phyloP scores from a whole-genome alignment of 306 rosid genomes.

The Hippophae tibetana region DNA sequence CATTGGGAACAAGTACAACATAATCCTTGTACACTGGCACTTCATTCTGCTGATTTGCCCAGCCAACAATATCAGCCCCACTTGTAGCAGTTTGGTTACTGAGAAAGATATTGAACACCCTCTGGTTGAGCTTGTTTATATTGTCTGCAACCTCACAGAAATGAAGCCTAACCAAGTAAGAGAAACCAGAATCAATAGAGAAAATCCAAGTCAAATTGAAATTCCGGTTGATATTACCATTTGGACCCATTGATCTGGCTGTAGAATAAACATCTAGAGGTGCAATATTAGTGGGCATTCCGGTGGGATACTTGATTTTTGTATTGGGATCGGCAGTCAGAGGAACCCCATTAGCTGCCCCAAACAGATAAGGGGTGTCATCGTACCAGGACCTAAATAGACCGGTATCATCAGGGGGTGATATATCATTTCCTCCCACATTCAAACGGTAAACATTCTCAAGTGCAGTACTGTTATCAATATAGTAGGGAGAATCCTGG shows the following conservation, averaged over 20 bases:
- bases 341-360: slow-evolving; percentile 59
- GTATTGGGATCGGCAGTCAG: slow-evolving; percentile 37
- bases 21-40: slow-evolving; percentile 47
- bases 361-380: slow-evolving; percentile 45
- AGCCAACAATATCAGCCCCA: slow-evolving; percentile 43
- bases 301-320: slow-evolving; percentile 32
- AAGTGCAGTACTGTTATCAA: slow-evolving; percentile 57
- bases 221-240: slow-evolving; percentile 30
- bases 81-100: slow-evolving; percentile 51
- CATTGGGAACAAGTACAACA: slow-evolving; percentile 47
- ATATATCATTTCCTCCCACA: slow-evolving; percentile 81
- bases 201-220: slow-evolving; percentile 85
- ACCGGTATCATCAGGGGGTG: slow-evolving; percentile 70
- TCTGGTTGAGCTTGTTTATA: slow-evolving; percentile 36
- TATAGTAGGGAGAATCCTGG: slow-evolving; percentile 5
- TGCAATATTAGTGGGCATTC: slow-evolving; percentile 49
- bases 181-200: slow-evolving; percentile 61
- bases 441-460: slow-evolving; percentile 68
- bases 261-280: slow-evolving; percentile 60
- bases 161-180: slow-evolving; percentile 83
- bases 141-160: slow-evolving; percentile 54
- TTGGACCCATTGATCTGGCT: slow-evolving; percentile 85
- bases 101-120: slow-evolving; percentile 58
- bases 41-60: slow-evolving; percentile 24
- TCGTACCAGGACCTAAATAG: slow-evolving; percentile 76